These are phyloP conservation scores for Diutina scorzettiae DNA, from an alignment of 1,139 yeast genomes.

Conservation along the genomic window DNA sequence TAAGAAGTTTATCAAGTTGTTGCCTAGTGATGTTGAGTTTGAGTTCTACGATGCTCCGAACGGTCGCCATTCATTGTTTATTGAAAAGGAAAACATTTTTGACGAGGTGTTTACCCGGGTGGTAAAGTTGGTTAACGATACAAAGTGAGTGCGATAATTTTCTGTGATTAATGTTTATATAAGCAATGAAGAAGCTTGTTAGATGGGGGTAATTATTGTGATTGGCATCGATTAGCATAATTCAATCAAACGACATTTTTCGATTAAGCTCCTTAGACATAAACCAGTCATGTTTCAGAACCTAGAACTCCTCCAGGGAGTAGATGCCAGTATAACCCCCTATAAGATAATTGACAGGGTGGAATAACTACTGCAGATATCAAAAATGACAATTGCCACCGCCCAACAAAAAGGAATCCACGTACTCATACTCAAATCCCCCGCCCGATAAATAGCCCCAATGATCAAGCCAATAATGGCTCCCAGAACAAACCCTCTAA, in stretches of 20 bases:
- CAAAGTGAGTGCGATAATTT: no score
- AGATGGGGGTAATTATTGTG: no score
- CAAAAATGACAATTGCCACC: slow-evolving; percentile 50
- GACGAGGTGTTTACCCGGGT: slow-evolving; percentile 22
- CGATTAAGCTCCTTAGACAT: no score
- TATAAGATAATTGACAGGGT: slow-evolving; percentile 11
- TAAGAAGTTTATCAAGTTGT: slow-evolving; percentile 29
- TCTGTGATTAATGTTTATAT: no score
- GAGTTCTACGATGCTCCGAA: slow-evolving; percentile 18
- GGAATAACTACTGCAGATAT: slow-evolving; percentile 52
- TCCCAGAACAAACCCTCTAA: slow-evolving; percentile 61
- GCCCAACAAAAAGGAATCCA: slow-evolving; percentile 91
- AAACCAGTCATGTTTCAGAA: no score
- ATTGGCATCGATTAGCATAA: no score
- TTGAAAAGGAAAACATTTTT: slow-evolving; percentile 31
- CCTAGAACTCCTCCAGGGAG: no score
- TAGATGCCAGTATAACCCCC: no score
- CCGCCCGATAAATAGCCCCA: slow-evolving; percentile 63
- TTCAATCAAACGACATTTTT: no score
- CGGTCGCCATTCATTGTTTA: slow-evolving; percentile 33
- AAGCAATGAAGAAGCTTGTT: no score
- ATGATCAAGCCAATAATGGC: slow-evolving; percentile 58
- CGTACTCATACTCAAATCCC: slow-evolving; percentile 73
- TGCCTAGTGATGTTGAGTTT: slow-evolving; percentile 19
- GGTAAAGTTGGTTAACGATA: slow-evolving; percentile 28